These are phyloP conservation scores for Globisporangium spiculum DNA, from an alignment of 352 stramenopile species.

Conservation along the genomic window DNA sequence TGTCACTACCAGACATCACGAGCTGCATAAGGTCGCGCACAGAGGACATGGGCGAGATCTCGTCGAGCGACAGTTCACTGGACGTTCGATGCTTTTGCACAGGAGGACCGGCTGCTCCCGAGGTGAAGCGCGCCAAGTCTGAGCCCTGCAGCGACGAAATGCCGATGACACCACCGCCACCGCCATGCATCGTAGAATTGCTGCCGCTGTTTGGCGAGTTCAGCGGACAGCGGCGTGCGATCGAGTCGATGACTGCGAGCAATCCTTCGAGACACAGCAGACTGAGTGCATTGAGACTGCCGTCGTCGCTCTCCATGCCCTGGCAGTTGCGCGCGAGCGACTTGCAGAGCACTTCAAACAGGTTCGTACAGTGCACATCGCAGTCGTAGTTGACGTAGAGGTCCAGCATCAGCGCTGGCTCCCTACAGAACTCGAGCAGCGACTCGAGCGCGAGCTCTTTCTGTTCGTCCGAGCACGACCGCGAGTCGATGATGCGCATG, in stretches of 20 bases:
- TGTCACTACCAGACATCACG: constrained; percentile 78
- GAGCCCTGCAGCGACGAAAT: constrained; percentile 60
- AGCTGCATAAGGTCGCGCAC: constrained; percentile 83
- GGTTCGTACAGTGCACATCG: constrained; percentile 97
- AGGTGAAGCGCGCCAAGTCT: constrained; percentile 66
- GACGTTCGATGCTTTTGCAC: constrained; percentile 16
- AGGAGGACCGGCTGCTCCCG: constrained; percentile 18
- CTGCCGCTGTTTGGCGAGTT: constrained; percentile 20
- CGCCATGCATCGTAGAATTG: constrained; percentile 4
- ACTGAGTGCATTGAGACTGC: constrained; percentile 63
- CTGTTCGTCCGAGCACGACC: constrained; percentile 79
- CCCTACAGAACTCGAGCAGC: constrained; percentile 96
- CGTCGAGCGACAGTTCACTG: constrained; percentile 61
- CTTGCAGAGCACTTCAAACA: constrained; percentile 97
- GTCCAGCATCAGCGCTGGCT: constrained; percentile 97
- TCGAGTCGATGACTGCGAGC: constrained; percentile 94
- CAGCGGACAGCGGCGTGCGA: constrained; percentile 83
- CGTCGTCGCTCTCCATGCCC: constrained; percentile 59
- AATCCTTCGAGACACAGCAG: constrained; percentile 79
- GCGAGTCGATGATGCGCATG: constrained; percentile 91
- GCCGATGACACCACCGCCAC: constrained; percentile 19
- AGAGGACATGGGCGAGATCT: constrained; percentile 83
- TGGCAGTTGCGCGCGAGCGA: constrained; percentile 89
- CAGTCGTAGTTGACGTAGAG: constrained; percentile 99
- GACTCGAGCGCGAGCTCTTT: constrained; percentile 91